Percentiles rank a stretch among this genome's conserved stretches.
These are phyloP conservation scores for Micromonas commoda DNA, from an alignment of 139 green algal genomes.

Conservation along the genomic window DNA sequence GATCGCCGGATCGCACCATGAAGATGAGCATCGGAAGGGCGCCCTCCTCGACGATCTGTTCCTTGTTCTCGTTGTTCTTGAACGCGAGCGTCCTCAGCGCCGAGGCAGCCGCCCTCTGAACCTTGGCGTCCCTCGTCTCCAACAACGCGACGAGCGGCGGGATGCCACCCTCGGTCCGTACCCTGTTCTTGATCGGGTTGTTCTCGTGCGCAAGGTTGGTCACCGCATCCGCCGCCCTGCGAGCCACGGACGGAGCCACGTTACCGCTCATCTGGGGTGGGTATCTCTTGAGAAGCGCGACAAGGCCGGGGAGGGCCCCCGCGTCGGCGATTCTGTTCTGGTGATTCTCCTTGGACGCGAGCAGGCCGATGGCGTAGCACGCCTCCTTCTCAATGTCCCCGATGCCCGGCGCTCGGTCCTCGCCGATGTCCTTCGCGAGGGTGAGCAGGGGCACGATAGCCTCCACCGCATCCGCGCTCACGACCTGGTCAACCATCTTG, in stretches of 20 bases:
- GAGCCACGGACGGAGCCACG: conserved; percentile 39
- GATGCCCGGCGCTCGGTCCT: not conserved
- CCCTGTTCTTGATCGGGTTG: conserved; percentile 78
- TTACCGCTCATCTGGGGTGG: conserved; percentile 1
- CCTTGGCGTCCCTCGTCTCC: conserved; percentile 75
- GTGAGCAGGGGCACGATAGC: conserved; percentile 62
- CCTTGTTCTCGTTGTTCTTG: conserved; percentile 98
- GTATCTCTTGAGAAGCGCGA: conserved; percentile 59
- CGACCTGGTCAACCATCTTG: conserved; percentile 63
- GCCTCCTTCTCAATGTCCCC: conserved; percentile 81
- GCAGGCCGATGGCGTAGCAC: conserved; percentile 82
- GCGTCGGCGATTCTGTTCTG: conserved; percentile 69
- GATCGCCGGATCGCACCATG: conserved; percentile 88
- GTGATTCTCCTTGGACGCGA: conserved; percentile 83
- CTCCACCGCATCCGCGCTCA: conserved; percentile 55
- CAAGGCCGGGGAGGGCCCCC: conserved; percentile 49
- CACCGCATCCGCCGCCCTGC: conserved; percentile 86
- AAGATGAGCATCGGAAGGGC: conserved; percentile 85
- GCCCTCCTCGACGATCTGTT: conserved; percentile 86
- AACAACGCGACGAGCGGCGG: conserved; percentile 82
- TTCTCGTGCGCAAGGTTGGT: conserved; percentile 97
- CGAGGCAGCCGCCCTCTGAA: conserved; percentile 75
- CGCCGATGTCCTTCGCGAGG: not conserved
- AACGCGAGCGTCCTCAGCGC: conserved; percentile 92
- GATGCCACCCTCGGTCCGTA: conserved; percentile 80